Evolutionary conservation across 768 basidiomycete genomes (phyloP).

Genomic region (Russula vinacea): DNA sequence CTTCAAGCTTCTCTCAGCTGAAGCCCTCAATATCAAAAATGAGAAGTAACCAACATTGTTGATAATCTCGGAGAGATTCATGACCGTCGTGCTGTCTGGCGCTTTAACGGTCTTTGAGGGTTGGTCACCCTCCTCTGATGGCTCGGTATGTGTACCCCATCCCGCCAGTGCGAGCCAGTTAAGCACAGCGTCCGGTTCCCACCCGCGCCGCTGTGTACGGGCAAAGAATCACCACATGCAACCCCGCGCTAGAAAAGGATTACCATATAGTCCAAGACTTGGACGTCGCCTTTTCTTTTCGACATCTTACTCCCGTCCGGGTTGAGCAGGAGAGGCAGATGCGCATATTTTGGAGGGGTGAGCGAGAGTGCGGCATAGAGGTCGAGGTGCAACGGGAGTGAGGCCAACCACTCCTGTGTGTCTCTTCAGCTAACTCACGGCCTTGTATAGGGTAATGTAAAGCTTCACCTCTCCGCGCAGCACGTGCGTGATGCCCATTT

Average conservation of each 20-base stretch:
- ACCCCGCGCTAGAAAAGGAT: slow-evolving; percentile 27
- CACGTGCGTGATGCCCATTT: slow-evolving; percentile 96
- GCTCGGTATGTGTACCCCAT: slow-evolving; percentile 64
- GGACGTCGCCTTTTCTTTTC: slow-evolving; percentile 87
- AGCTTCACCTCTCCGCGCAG: slow-evolving; percentile 81
- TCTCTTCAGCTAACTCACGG: slow-evolving; percentile 11
- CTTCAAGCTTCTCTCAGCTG: slow-evolving; percentile 37
- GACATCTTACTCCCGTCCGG: slow-evolving; percentile 92
- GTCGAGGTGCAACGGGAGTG: slow-evolving; percentile 86
- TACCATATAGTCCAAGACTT: slow-evolving; percentile 84
- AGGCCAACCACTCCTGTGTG: slow-evolving; percentile 90
- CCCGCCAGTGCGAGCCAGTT: slow-evolving; percentile 97
- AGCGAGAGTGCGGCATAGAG: slow-evolving; percentile 78
- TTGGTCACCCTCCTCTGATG: slow-evolving; percentile 33
- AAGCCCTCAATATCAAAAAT: neutral
- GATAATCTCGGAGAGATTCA: slow-evolving; percentile 64
- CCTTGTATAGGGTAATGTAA: neutral
- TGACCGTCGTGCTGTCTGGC: slow-evolving; percentile 63
- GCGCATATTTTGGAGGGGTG: slow-evolving; percentile 76
- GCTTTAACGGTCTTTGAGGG: slow-evolving; percentile 37
- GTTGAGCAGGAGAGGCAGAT: slow-evolving; percentile 88
- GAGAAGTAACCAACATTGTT: slow-evolving; percentile 44
- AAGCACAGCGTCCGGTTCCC: slow-evolving; percentile 84
- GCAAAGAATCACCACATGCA: slow-evolving; percentile 1
- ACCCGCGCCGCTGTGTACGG: slow-evolving; percentile 63